A percentile compares a stretch with the other conserved stretches of the same genome.
phyloP scores from a whole-genome alignment of 371 early-diverging fungal genomes.

The Mortierella sp. region DNA sequence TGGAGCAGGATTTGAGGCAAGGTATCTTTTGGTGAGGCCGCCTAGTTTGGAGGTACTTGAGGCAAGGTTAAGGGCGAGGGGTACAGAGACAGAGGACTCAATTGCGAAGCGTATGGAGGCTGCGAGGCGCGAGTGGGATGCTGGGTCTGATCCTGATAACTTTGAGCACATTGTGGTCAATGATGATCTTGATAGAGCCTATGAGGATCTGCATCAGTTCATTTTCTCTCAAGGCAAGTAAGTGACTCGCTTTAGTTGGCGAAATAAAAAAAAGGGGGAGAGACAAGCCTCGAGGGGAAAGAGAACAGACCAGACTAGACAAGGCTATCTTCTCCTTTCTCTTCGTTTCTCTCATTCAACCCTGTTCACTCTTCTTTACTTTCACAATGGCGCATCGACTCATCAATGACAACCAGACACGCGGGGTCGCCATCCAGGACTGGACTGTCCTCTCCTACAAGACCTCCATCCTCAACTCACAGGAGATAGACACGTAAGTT shows the following conservation, averaged over 20 bases:
- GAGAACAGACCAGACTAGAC: too few species aligned
- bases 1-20: slow-evolving; percentile 66
- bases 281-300: neutral
- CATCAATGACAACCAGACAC: slow-evolving; percentile 47
- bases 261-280: neutral
- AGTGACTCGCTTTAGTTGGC: neutral
- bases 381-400: slow-evolving; percentile 24
- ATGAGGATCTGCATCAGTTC: slow-evolving; percentile 75
- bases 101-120: slow-evolving; percentile 79
- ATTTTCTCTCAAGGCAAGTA: slow-evolving; percentile 61
- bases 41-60: slow-evolving; percentile 84
- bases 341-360: neutral
- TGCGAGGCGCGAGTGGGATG: slow-evolving; percentile 84
- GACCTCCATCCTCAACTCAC: slow-evolving; percentile 78
- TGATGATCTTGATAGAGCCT: slow-evolving; percentile 86
- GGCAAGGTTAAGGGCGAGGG: slow-evolving; percentile 82
- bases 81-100: slow-evolving; percentile 89
- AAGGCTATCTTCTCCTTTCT: neutral
- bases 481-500: slow-evolving; percentile 78
- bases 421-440: slow-evolving; percentile 69
- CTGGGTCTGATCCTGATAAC: slow-evolving; percentile 73
- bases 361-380: neutral
- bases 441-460: slow-evolving; percentile 80
- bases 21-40: slow-evolving; percentile 89
- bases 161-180: slow-evolving; percentile 89